These are phyloP conservation scores for Juglanconis juglandina DNA, from an alignment of 2,329 filamentous ascomycete genomes.

Conservation along the genomic window DNA sequence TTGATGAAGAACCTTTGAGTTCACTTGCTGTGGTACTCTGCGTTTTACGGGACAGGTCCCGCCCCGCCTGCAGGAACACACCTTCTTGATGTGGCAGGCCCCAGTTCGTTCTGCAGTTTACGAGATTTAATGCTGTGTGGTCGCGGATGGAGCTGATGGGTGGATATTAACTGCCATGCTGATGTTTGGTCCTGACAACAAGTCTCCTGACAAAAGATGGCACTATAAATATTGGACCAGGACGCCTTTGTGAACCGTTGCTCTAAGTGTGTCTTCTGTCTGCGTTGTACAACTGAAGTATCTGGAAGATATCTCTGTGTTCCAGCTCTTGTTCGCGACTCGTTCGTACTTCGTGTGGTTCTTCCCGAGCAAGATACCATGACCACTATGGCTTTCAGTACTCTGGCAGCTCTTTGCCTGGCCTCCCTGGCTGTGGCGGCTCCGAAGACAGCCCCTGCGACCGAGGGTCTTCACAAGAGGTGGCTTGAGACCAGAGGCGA, in stretches of 20 bases:
- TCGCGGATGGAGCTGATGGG: background rate
- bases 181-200: no score
- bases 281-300: no score
- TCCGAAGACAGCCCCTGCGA: background rate
- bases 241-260: no score
- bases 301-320: background rate
- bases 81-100: constrained; percentile 19
- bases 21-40: background rate
- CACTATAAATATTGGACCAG: no score
- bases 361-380: no score
- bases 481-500: constrained; percentile 16
- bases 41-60: background rate
- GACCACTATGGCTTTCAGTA: constrained; percentile 7
- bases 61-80: background rate
- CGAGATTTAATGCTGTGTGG: background rate
- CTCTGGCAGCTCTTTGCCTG: constrained; percentile 11
- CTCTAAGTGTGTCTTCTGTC: no score
- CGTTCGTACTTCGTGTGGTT: no score
- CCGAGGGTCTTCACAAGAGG: constrained; percentile 11
- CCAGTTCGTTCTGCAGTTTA: constrained; percentile 8
- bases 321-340: background rate
- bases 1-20: background rate
- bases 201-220: no score
- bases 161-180: no score
- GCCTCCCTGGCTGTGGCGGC: constrained; percentile 11